Evolutionary conservation across 768 basidiomycete genomes (phyloP), one percentile per base, ranked within the genome.

Genomic region (Panaeolus papilionaceus): DNA sequence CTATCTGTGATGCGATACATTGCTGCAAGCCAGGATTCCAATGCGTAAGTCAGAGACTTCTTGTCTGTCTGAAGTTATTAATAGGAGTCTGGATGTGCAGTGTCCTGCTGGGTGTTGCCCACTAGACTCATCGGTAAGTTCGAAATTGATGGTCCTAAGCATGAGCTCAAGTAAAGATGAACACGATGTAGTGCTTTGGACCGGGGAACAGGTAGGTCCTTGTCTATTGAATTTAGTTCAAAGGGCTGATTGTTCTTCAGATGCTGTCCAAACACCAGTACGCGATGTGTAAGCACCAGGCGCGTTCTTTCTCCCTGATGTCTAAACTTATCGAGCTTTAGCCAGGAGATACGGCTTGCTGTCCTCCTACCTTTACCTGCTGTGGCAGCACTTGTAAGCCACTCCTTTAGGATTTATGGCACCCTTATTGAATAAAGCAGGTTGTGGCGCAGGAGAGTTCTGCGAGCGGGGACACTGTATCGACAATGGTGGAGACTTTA

Each of bases 401-500:
- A 20, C 23, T 4, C 28, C 38, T 39, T 40, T 39, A 0, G 18
- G 10, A 51, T 20, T 3, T 33, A 49, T n/a, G 33, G 1, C 33
- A 33, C 47, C 20, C 37, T 37, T 37, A 10, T 37, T n/a, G 38
- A 23, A 33, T 38, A 26, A n/a, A 11, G 12, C 28, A 68, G 67
- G 67, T 65, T 68, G 67, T 49, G 10, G 14, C 26, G 2, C 63
- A 8, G 63, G 63, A 18, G 10, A 28, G 26, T 54, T 68, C 40
- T 68, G 67, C 47, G 63, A 68, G 16, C 63, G 63, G 39, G 58
- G 64, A 38, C 63, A 54, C n/a, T 68, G 67, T 28, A 61, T 68
- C 20, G 47, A 49, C 38, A 45, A 47, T 20, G 39, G 67, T 68
- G 26, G 26, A 44, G 9, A 37, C 38, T 33, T 38, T 26, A 14